Evolutionary conservation across 2,329 filamentous ascomycete species (phyloP), one percentile per base, ranked within the genome.

Genomic region (Fusarium incarnatum): DNA sequence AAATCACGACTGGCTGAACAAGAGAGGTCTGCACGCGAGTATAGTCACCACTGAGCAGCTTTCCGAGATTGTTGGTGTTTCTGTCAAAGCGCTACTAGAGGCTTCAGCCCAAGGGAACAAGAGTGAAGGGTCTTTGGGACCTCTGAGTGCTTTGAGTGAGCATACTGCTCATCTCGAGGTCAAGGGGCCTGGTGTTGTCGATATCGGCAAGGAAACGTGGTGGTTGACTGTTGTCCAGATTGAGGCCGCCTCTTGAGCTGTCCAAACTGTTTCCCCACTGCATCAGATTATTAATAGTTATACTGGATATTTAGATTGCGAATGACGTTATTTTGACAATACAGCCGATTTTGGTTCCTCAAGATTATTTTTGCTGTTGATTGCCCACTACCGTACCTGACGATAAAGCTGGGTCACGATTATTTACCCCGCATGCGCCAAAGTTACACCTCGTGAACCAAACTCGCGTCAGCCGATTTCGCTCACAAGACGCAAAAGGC

Each of bases 1-100:
- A 2, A 84, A 84, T 53, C 72, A 74, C 46, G 77, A 84, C 57
- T 85, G 83, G 83, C 65, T 86, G 13, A 64, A 76, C 18, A 68
- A 72, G 20, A 75, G 83, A 6, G 81, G 82, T 0, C 69, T 85
- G 5, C 71, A 79, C 12, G 81, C 81, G 0, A 72, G 67, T 9
- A 34, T 84, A 23, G 50, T 83, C 6, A 79, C 81, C n/a, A 75
- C 77, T 2, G 64, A 68, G 0, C 75, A 78, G 13, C 58, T 81
- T 2, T 78, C 77, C 0, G 66, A 76, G 6, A 62, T 76, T 8
- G 50, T 81, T 0, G 72, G 72, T 0, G 49, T 76, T 9, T 68
- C 78, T 3, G 78, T 82, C 5, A 79, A 79, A 15, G 79, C 78
- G 5, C 73, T 87, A 63, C 60, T 86, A 6, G 81, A 82, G 30